Base-by-base conservation (phyloP, 768 basidiomycete species). In the Kwoniella mangroviensis region DNA sequence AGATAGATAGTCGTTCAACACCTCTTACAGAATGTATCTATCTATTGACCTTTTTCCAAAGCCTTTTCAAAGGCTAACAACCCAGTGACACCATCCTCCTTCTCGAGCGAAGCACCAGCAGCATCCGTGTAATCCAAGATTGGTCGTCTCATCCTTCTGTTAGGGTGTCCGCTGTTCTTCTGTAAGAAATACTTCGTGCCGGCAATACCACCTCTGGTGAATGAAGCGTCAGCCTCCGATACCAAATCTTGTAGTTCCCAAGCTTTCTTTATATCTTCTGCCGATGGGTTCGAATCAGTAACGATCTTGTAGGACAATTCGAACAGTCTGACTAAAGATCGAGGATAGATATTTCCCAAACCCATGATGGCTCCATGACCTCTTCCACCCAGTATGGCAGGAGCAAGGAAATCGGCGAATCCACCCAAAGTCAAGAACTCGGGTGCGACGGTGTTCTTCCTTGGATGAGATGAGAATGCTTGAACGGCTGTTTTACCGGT, bases 291-390 rank as follows among this genome's bases (percentile, higher is more conserved):
- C 7, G 86, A 84, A 75, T 91, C 86, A 55, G 84, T 84, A 64
- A 85, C 85, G 21, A 91, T 86, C 4, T 85, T 86, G 69, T 87
- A 86, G 45, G 88, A 86, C n/a, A 91, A 83, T 72, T 89, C 84
- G 82, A 88, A 90, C 11, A 93, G 85, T 71, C 87, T 88, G 43
- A 81, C 85, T 42, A 90, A 83, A 0, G 92, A 83, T 74, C 88
- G 79, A 21, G 80, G 79, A 72, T 77, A 89, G 66, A 94, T 80
- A 80, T 95, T 95, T 9, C 88, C 93, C 21, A 95, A 88, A 56
- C 94, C 94, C 42, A 91, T 93, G 80, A 96, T 96, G 58, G 92
- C 93, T 57, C 94, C 94, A 75, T 94, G 90, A 2, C 87, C 93
- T 71, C 78, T 67, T 28, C 89, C 89, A 40, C 87, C 90, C 78